phyloP scores from a whole-genome alignment of 2,329 filamentous ascomycete species.

The Dothideomycetes sp. region DNA sequence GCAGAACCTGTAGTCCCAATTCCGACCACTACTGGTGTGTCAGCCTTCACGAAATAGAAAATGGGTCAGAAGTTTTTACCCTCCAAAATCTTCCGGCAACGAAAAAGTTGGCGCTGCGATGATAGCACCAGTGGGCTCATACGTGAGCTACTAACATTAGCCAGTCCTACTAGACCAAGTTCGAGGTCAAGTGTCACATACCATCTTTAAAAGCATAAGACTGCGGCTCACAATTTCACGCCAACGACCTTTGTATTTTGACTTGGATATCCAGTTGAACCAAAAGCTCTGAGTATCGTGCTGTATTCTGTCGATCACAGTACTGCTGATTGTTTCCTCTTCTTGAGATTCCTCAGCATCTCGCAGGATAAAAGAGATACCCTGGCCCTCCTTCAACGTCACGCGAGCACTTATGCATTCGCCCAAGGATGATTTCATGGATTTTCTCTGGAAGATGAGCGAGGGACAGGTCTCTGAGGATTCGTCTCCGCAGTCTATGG shows the following conservation, averaged over 20 bases:
- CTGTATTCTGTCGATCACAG: slow-evolving; percentile 51
- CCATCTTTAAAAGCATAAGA: slow-evolving; percentile 63
- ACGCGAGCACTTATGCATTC: slow-evolving; percentile 53
- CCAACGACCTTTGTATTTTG: slow-evolving; percentile 61
- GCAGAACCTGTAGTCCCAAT: slow-evolving; percentile 62
- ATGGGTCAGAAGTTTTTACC: no score
- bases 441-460: slow-evolving; percentile 45
- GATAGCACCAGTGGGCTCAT: slow-evolving; percentile 68
- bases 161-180: no score
- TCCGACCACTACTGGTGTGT: no score
- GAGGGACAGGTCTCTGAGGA: slow-evolving; percentile 37
- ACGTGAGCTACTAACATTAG: no score
- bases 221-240: slow-evolving; percentile 61
- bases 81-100: slow-evolving; percentile 38
- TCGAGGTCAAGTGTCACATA: no score
- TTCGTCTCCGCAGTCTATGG: slow-evolving; percentile 48
- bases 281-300: slow-evolving; percentile 61
- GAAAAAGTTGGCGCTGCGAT: slow-evolving; percentile 69
- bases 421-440: slow-evolving; percentile 42
- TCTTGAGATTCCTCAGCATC: slow-evolving; percentile 48
- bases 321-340: slow-evolving; percentile 45
- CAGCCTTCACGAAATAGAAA: no score
- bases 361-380: slow-evolving; percentile 57
- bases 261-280: slow-evolving; percentile 62
- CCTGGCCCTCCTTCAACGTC: slow-evolving; percentile 53